Percentiles rank a stretch among this genome's conserved stretches.
Evolutionary conservation across 106 monocot species (phyloP).

Genomic region (Dioscorea dumetorum): DNA sequence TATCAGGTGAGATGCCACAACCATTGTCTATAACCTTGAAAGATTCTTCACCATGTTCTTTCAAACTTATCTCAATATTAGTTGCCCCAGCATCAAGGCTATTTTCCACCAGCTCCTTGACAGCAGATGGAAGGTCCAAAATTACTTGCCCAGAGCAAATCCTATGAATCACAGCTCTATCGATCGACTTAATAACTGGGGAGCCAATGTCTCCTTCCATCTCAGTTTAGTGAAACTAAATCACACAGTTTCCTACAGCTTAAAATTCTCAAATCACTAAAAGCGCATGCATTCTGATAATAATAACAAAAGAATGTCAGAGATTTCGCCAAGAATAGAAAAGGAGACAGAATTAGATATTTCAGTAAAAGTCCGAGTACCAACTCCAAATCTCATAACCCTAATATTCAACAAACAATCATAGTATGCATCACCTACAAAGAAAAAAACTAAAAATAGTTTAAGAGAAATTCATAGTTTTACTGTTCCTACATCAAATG

Average conservation of each 20-base stretch:
- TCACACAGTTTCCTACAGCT: not conserved
- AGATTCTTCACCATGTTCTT: conserved; percentile 68
- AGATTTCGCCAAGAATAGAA: too few species aligned
- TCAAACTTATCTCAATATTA: conserved; percentile 71
- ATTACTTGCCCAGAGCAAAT: conserved; percentile 99
- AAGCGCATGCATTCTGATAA: too few species aligned
- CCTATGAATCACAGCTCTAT: conserved; percentile 65
- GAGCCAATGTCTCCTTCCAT: conserved; percentile 38
- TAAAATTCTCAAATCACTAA: not conserved
- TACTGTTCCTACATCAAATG: too few species aligned
- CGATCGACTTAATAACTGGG: conserved; percentile 62
- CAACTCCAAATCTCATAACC: too few species aligned
- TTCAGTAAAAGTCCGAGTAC: too few species aligned
- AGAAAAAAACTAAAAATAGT: too few species aligned
- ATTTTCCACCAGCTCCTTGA: conserved; percentile 96
- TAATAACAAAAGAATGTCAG: too few species aligned
- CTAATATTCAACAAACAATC: too few species aligned
- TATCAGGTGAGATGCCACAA: conserved; percentile 72
- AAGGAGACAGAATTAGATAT: too few species aligned
- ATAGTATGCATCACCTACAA: too few species aligned
- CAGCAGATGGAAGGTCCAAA: conserved; percentile 86
- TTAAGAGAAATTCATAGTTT: too few species aligned
- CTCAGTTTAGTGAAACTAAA: conserved; percentile 1
- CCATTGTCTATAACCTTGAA: conserved; percentile 97
- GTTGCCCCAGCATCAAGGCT: conserved; percentile 92